phyloP scores from a whole-genome alignment of 164 flowering plant genomes.

The Aristolochia californica region DNA sequence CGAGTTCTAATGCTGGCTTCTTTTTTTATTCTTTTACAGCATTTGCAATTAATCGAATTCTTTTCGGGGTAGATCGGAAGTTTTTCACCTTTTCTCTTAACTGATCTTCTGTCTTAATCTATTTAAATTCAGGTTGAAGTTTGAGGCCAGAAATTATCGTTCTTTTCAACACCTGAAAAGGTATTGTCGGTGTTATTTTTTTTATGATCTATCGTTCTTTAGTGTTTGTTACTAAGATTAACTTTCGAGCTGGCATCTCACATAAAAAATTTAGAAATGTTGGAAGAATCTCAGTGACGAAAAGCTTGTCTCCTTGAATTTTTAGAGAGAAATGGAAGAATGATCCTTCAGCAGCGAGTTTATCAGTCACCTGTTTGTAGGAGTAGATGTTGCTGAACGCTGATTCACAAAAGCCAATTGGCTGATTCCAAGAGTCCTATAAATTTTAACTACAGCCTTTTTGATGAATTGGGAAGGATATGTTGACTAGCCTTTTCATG shows the following conservation, averaged over 20 bases:
- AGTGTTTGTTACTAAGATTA: background rate
- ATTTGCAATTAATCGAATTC: background rate
- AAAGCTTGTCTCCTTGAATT: background rate
- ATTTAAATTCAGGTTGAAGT: background rate
- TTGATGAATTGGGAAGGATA: conserved; percentile 4
- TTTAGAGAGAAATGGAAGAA: no score
- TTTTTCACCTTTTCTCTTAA: background rate
- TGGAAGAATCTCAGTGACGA: background rate
- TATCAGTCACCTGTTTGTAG: no score
- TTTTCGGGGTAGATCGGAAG: background rate
- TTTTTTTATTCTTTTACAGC: background rate
- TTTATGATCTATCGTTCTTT: no score
- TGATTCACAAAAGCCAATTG: conserved; percentile 1
- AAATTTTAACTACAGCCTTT: background rate
- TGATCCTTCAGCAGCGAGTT: no score
- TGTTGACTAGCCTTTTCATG: background rate
- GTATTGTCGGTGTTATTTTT: no score
- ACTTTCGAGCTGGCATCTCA: conserved; percentile 1
- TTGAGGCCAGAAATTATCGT: no score
- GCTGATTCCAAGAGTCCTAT: background rate
- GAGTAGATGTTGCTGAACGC: conserved; percentile 1
- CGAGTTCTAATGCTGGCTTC: no score
- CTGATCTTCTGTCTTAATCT: background rate
- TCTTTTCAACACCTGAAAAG: no score
- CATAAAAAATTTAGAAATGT: background rate